phyloP scores from a whole-genome alignment of 2,329 filamentous ascomycete genomes.

The Trichoderma hamatum region DNA sequence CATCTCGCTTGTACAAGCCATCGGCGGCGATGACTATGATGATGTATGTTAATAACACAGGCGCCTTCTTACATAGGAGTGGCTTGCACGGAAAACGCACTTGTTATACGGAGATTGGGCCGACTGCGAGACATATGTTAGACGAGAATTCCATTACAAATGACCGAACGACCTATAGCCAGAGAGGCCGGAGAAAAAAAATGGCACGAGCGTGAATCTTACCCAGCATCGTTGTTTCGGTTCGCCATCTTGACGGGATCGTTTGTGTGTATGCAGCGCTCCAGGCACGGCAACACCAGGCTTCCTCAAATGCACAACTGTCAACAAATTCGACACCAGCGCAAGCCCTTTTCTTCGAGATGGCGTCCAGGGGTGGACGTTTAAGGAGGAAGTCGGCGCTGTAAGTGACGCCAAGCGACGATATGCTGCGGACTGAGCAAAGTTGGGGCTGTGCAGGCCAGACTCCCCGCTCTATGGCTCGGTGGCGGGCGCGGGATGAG shows the following conservation, averaged over 20 bases:
- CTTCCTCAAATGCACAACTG: conserved; percentile 11
- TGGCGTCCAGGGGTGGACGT: conserved; percentile 20
- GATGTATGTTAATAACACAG: conserved; percentile 29
- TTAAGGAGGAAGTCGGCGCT: conserved; percentile 22
- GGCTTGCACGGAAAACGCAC: conserved; percentile 55
- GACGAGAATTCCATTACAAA: not conserved
- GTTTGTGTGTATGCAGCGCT: conserved; percentile 16
- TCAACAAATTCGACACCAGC: conserved; percentile 3
- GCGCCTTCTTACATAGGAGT: not conserved
- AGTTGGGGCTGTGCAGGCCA: conserved; percentile 29
- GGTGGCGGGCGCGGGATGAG: conserved; percentile 25
- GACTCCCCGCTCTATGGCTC: conserved; percentile 27
- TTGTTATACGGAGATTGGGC: conserved; percentile 90
- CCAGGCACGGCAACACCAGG: conserved; percentile 26
- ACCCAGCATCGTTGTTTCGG: conserved; percentile 26
- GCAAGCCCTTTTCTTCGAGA: conserved; percentile 8
- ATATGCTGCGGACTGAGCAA: conserved; percentile 23
- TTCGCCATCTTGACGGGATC: conserved; percentile 23
- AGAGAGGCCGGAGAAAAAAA: not conserved
- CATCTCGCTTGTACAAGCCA: conserved; percentile 98
- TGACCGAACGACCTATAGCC: not conserved
- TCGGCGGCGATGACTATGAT: conserved; percentile 91
- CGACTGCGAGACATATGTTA: conserved; percentile 53
- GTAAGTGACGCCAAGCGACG: conserved; percentile 26
- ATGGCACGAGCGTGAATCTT: not conserved